Base-by-base conservation (phyloP, 2,329 filamentous ascomycete genomes). In the Colletotrichum sublineola region DNA sequence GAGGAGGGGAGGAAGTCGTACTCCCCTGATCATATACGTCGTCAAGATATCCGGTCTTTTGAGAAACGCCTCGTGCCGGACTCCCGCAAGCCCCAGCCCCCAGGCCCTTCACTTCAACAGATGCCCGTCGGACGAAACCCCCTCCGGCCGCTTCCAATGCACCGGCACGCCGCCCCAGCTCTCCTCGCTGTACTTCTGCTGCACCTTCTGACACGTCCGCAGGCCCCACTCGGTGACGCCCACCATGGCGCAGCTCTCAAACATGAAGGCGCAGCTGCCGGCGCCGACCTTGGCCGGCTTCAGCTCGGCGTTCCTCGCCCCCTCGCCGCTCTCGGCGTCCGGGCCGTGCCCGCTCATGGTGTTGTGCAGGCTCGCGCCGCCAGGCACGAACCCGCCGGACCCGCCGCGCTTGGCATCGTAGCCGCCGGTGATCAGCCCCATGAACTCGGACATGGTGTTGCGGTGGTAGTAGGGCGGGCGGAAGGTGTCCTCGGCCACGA, bases 101-200 rank as follows among this genome's bases (percentile, higher is more conserved):
- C 24, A 4, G 24, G 14, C 24, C 50, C 6, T 63, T 73, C 61
- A 80, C 69, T 77, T 76, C 36, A 82, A 68, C 46, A 82, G 67
- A 60, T 82, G 79, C 6, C 69, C 74, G 15, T 78, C 75, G 0
- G 63, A 66, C 15, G 46, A 65, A 9, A 65, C 77, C 1, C 80
- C 82, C 46, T 82, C 80, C 0, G 86, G 84, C 76, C 77, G 77
- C 77, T 82, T 82, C 86, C 91, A 93, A 78, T 92, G 89, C 55
- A 90, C 86, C 81, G 89, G 88, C 64, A 93, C 82, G 0, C 87
- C 87, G 38, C 86, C 90, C 94, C 94, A 97, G 79, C 93, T 95
- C 84, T 97, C 93, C 69, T 91, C 89, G 79, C 90, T 95, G 78
- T 96, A 97, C 68, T 89, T 89, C 75, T 90, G 86, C 83, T 90